Conservation (phyloP, 805 yeast species). For the Ogataea naganishii region DNA sequence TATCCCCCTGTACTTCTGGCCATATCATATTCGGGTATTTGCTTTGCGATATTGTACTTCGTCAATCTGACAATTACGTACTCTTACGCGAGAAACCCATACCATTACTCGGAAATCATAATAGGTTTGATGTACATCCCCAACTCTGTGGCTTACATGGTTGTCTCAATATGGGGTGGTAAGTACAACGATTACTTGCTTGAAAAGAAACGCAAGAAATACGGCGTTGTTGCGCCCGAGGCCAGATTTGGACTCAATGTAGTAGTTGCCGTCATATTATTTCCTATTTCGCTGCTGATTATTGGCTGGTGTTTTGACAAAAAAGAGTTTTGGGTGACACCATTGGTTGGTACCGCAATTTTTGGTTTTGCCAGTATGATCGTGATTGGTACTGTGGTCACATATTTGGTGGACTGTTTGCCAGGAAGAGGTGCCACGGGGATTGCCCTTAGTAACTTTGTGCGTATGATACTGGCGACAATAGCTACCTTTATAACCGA, state of each 20-base stretch:
- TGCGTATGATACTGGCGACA: slow-evolving; percentile 69
- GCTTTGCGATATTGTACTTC: slow-evolving; percentile 63
- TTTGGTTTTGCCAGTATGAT: slow-evolving; percentile 83
- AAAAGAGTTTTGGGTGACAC: slow-evolving; percentile 66
- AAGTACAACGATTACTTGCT: slow-evolving; percentile 64
- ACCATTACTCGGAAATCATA: slow-evolving; percentile 54
- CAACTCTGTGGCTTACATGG: slow-evolving; percentile 66
- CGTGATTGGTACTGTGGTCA: slow-evolving; percentile 70
- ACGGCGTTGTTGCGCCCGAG: slow-evolving; percentile 67
- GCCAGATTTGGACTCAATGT: slow-evolving; percentile 72
- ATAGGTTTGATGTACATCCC: slow-evolving; percentile 78
- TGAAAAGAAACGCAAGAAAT: slow-evolving; percentile 38
- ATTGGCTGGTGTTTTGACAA: slow-evolving; percentile 78
- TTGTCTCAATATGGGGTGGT: slow-evolving; percentile 78
- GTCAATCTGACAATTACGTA: slow-evolving; percentile 68
- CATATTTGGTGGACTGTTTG: slow-evolving; percentile 73
- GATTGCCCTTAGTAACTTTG: slow-evolving; percentile 71
- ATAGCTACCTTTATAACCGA: slow-evolving; percentile 67
- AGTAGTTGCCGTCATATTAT: slow-evolving; percentile 50
- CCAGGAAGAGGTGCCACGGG: slow-evolving; percentile 90
- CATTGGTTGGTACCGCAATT: slow-evolving; percentile 71
- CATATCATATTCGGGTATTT: slow-evolving; percentile 57
- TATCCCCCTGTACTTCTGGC: slow-evolving; percentile 73
- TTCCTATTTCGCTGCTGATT: slow-evolving; percentile 58
- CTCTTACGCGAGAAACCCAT: slow-evolving; percentile 55